Evolutionary conservation across 2,329 filamentous ascomycete species (phyloP).

Genomic region (Didymella exigua): DNA sequence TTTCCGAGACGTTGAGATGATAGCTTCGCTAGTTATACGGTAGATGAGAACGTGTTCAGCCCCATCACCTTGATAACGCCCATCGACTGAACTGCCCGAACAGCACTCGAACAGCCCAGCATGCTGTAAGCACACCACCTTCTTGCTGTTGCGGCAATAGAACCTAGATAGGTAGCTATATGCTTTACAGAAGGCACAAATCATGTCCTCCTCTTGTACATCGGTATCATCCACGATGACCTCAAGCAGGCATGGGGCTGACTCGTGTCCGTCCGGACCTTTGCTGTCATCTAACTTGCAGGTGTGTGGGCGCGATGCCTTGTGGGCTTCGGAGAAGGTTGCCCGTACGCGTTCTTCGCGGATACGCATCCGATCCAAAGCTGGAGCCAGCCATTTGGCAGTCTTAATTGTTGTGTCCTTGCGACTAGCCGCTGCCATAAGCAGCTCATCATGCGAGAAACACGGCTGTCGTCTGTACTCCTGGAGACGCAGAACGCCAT

Average conservation of each 20-base stretch:
- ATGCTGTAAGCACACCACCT: constrained; percentile 81
- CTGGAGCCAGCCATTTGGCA: constrained; percentile 92
- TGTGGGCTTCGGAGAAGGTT: constrained; percentile 70
- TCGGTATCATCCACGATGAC: constrained; percentile 63
- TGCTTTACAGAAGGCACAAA: constrained; percentile 88
- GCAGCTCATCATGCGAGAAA: constrained; percentile 94
- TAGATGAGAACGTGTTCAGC: constrained; percentile 75
- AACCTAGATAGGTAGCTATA: constrained; percentile 92
- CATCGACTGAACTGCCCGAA: constrained; percentile 63
- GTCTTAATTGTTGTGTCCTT: constrained; percentile 80
- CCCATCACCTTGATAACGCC: constrained; percentile 64
- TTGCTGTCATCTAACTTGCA: constrained; percentile 61
- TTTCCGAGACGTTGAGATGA: constrained; percentile 71
- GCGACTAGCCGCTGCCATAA: constrained; percentile 86
- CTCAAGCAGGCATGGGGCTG: constrained; percentile 34
- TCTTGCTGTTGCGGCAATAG: constrained; percentile 80
- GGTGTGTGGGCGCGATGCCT: constrained; percentile 48
- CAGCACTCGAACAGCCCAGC: constrained; percentile 84
- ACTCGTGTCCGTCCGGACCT: constrained; percentile 25
- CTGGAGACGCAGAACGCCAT: constrained; percentile 83
- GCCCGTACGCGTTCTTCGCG: constrained; percentile 74
- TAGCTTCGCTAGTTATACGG: constrained; percentile 74
- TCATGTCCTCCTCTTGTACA: constrained; percentile 88
- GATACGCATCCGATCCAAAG: constrained; percentile 76
- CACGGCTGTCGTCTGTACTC: constrained; percentile 90